Evolutionary conservation across 441 rosid genomes (phyloP).

Genomic region (Gossypium lobatum): DNA sequence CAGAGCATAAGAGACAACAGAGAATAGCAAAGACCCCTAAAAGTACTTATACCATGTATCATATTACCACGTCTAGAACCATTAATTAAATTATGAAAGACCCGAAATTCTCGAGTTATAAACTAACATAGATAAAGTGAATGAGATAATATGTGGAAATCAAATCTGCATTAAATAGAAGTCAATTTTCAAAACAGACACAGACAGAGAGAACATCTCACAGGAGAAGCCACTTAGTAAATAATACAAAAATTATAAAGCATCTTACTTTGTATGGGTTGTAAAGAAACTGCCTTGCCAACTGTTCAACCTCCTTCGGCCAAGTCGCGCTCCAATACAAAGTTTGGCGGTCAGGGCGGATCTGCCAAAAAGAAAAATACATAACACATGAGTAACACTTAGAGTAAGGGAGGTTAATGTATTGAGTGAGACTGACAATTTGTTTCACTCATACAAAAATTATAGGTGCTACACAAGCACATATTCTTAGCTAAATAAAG

Average conservation of each 20-base stretch:
- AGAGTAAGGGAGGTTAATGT: neutral
- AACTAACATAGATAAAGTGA: neutral
- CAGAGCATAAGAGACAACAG: neutral
- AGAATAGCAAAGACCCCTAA: neutral
- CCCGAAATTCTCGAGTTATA: neutral
- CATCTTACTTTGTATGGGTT: slow-evolving; percentile 82
- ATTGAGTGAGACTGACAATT: neutral
- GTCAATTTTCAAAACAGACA: neutral
- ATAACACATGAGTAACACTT: slow-evolving; percentile 10
- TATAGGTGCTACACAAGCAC: neutral
- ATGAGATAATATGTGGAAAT: neutral
- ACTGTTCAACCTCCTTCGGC: slow-evolving; percentile 94
- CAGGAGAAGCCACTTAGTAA: neutral
- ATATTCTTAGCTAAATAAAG: neutral
- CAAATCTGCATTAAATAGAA: neutral
- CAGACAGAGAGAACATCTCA: neutral
- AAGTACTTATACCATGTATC: neutral
- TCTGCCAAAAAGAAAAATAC: slow-evolving; percentile 33
- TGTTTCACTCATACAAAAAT: neutral
- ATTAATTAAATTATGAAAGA: neutral
- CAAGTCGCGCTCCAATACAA: slow-evolving; percentile 98
- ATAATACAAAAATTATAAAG: neutral
- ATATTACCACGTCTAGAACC: neutral
- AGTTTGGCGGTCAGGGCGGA: slow-evolving; percentile 93
- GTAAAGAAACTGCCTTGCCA: slow-evolving; percentile 78